phyloP scores from a whole-genome alignment of 1,284 basidiomycete genomes.

The Cerioporus squamosus region DNA sequence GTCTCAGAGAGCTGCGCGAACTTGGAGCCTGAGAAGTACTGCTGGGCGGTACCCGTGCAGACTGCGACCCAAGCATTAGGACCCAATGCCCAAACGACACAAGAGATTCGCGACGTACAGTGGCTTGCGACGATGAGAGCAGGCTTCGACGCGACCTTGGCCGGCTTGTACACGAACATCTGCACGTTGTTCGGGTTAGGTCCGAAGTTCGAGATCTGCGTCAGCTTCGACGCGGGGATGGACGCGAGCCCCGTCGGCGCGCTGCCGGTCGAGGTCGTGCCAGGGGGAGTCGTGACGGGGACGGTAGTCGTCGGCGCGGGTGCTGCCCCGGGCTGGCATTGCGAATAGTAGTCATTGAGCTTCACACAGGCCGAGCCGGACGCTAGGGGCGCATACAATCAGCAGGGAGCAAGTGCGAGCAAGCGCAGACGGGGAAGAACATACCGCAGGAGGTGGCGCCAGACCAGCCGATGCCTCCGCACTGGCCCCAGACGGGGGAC shows the following conservation, averaged over 20 bases:
- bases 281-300: slow-evolving; percentile 9
- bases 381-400: slow-evolving; percentile 16
- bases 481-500: slow-evolving; percentile 38
- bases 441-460: slow-evolving; percentile 43
- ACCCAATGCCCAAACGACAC: slow-evolving; percentile 41
- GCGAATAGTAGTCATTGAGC: slow-evolving; percentile 38
- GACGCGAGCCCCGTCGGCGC: slow-evolving; percentile 8
- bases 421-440: slow-evolving; percentile 11
- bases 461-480: slow-evolving; percentile 41
- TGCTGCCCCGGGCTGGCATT: slow-evolving; percentile 35
- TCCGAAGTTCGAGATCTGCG: slow-evolving; percentile 42
- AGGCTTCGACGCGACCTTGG: slow-evolving; percentile 42
- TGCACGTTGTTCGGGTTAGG: slow-evolving; percentile 54
- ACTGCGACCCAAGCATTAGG: slow-evolving; percentile 16
- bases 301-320: not conserved
- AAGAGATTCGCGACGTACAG: slow-evolving; percentile 39
- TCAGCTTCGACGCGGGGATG: slow-evolving; percentile 20
- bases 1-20: slow-evolving; percentile 54
- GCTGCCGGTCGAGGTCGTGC: not conserved
- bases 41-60: slow-evolving; percentile 55
- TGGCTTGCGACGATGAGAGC: slow-evolving; percentile 46
- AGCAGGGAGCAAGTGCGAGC: too few species aligned
- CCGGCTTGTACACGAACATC: slow-evolving; percentile 54
- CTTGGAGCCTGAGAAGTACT: slow-evolving; percentile 53
- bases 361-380: slow-evolving; percentile 32